Conservation (phyloP, 305 asterid genomes). For the Plantago coronopus region DNA sequence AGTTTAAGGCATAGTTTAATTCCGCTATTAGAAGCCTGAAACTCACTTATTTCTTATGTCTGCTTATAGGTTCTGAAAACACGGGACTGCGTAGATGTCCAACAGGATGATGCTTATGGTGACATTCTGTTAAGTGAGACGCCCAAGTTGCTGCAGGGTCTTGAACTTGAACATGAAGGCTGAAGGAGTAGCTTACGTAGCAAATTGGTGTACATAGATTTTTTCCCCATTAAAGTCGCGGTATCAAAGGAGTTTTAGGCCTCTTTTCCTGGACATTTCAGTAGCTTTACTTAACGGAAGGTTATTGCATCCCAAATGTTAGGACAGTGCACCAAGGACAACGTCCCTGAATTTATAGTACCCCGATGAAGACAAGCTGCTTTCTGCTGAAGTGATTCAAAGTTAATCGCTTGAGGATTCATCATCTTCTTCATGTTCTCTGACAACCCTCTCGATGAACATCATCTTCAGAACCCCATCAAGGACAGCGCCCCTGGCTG, state of each 20-base stretch:
- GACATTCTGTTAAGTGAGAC: constrained; percentile 47
- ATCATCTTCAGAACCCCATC: constrained; percentile 75
- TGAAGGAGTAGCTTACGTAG: not conserved
- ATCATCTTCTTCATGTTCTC: constrained; percentile 71
- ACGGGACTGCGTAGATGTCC: constrained; percentile 48
- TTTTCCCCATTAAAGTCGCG: too few relatives aligned
- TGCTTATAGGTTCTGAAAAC: constrained; percentile 58
- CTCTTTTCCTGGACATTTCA: too few relatives aligned
- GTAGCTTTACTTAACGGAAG: too few relatives aligned
- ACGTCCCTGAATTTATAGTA: too few relatives aligned
- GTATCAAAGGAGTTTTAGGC: too few relatives aligned
- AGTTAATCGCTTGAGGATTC: constrained; percentile 72
- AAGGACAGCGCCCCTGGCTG: constrained; percentile 76
- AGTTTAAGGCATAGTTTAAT: not conserved
- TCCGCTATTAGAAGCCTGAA: not conserved
- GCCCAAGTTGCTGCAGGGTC: constrained; percentile 34
- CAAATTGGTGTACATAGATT: too few relatives aligned
- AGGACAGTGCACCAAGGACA: too few relatives aligned
- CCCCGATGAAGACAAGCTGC: too few relatives aligned
- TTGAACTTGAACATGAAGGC: constrained; percentile 26
- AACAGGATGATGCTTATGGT: constrained; percentile 45
- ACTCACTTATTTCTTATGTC: not conserved
- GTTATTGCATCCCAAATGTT: too few relatives aligned
- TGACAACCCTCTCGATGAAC: constrained; percentile 71
- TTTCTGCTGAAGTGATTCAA: not conserved